phyloP scores from a whole-genome alignment of 75 land plant species.

The Pseudotsuga menziesii region DNA sequence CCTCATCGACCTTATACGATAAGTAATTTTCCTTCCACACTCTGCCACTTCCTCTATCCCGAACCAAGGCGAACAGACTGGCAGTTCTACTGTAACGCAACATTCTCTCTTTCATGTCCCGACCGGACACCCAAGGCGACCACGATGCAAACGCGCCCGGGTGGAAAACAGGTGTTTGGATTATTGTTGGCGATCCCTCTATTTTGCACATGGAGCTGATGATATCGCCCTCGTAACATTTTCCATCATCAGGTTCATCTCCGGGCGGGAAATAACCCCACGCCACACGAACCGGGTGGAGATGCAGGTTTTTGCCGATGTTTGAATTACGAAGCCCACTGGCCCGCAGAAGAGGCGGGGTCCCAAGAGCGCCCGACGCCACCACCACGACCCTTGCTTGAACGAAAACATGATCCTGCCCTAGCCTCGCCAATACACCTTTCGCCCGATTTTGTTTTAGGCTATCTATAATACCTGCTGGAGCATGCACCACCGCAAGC shows the following conservation, averaged over 20 bases:
- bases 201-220: slow-evolving; percentile 54
- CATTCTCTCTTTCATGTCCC: slow-evolving; percentile 52
- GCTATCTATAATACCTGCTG: background rate
- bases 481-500: slow-evolving; percentile 17
- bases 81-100: slow-evolving; percentile 56
- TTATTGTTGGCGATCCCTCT: slow-evolving; percentile 35
- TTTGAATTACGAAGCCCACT: slow-evolving; percentile 63
- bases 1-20: slow-evolving; percentile 13
- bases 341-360: slow-evolving; percentile 49
- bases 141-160: slow-evolving; percentile 59
- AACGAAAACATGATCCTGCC: slow-evolving; percentile 6
- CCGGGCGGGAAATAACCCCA: slow-evolving; percentile 85
- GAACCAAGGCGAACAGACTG: slow-evolving; percentile 50
- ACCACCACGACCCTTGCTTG: slow-evolving; percentile 59
- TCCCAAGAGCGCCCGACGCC: slow-evolving; percentile 66
- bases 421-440: slow-evolving; percentile 13
- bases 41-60: slow-evolving; percentile 61
- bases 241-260: slow-evolving; percentile 24
- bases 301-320: slow-evolving; percentile 68
- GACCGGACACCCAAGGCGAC: slow-evolving; percentile 58
- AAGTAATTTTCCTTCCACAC: slow-evolving; percentile 13
- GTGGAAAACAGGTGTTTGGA: slow-evolving; percentile 68
- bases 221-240: slow-evolving; percentile 74
- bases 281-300: slow-evolving; percentile 64
- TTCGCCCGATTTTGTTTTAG: slow-evolving; percentile 13